Base-by-base conservation (phyloP, 2,329 filamentous ascomycete genomes). In the Paecilomyces variotii region DNA sequence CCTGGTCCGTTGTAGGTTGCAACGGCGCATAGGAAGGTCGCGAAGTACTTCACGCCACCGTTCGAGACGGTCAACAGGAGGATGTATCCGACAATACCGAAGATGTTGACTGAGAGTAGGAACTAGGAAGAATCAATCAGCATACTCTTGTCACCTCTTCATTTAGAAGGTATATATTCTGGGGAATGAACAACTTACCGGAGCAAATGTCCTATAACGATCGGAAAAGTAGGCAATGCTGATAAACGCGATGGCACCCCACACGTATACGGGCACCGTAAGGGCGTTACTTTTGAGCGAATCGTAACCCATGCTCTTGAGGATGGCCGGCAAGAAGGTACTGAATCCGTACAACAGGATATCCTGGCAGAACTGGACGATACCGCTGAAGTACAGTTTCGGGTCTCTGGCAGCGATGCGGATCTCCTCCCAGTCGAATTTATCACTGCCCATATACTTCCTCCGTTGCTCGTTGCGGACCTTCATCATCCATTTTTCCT, bases 261-360 rank as follows among this genome's bases (percentile, higher is more conserved):
- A 77, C 12, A 82, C 66, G 62, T 82, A 84, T n/a, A 84, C 80
- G 0, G 82, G 82, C 0, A 84, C 80, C 3, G 81, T 84, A 34
- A 84, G 70, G 35, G 80, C 78, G 58, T 85, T 80, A 10, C 79
- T 77, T 62, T 80, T 72, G 24, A 83, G 70, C n/a, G 74, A 75
- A 39, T 73, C 68, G 63, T 82, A 84, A 2, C 81, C 80, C 68
- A 84, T 78, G 32, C 73, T 74, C 50, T 76, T 72, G 54, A 85
- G 73, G 62, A 86, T 84, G 1, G 78, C 78, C 1, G 83, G 83
- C 3, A 84, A 70, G 65, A 85, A 85, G 9, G 81, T 84, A 62
- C 77, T 80, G 67, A 84, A 84, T n/a, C 81, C 82, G 64, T 82
- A 84, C 0, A 82, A 72, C 51, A 81, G 68, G 27, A 80, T 79